phyloP scores from a whole-genome alignment of 768 basidiomycete genomes.

The Termitomyces eurrhizus region DNA sequence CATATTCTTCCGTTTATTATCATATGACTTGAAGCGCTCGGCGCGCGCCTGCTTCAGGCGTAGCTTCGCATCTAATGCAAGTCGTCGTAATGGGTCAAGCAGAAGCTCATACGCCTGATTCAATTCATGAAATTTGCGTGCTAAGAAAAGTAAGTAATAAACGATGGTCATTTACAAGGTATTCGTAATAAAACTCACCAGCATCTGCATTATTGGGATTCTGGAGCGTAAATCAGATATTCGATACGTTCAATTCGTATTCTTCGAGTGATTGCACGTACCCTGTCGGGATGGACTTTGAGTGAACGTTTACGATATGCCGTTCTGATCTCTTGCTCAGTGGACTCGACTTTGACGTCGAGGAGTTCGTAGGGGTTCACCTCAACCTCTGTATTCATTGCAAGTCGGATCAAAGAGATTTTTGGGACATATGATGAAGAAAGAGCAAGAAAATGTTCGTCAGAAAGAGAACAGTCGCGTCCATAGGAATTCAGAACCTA shows the following conservation, averaged over 20 bases:
- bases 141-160: constrained; percentile 26
- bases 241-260: not conserved
- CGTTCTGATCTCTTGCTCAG: constrained; percentile 74
- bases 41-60: constrained; percentile 65
- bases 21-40: constrained; percentile 65
- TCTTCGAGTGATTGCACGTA: constrained; percentile 29
- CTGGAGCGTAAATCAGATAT: constrained; percentile 29
- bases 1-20: constrained; percentile 69
- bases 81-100: constrained; percentile 73
- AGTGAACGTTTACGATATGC: constrained; percentile 78
- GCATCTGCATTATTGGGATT: constrained; percentile 81
- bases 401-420: not conserved
- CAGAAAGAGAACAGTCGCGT: not conserved
- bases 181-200: constrained; percentile 33
- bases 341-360: constrained; percentile 54
- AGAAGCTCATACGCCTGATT: constrained; percentile 78
- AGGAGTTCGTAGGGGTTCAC: constrained; percentile 73
- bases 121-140: constrained; percentile 80
- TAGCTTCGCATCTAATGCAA: constrained; percentile 79
- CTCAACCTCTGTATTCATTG: constrained; percentile 47
- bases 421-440: not conserved
- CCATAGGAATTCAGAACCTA: not conserved
- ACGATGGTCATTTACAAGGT: not conserved
- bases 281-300: constrained; percentile 86
- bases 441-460: not conserved